phyloP scores from a whole-genome alignment of 306 rosid species.

The Quercus agrifolia region DNA sequence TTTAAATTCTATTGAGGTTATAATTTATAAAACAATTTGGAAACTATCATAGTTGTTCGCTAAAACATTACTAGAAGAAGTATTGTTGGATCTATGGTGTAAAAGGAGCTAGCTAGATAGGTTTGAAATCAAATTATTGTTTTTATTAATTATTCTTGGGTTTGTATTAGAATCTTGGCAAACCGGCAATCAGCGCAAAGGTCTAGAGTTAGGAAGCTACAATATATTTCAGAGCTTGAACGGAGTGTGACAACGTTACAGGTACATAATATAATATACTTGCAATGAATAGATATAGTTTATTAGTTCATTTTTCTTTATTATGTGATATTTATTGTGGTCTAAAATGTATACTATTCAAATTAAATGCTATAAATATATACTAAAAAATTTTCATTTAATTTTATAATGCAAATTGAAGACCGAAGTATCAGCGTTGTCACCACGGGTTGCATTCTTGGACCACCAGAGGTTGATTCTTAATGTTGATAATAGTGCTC shows the following conservation, averaged over 20 bases:
- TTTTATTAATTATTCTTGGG: neutral
- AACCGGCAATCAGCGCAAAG: constrained; percentile 95
- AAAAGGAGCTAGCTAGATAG: neutral
- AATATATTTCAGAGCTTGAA: constrained; percentile 89
- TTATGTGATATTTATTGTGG: neutral
- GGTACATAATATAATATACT: constrained; percentile 29
- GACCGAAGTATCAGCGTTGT: constrained; percentile 93
- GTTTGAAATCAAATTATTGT: neutral
- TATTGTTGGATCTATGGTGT: neutral
- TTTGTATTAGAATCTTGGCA: constrained; percentile 62
- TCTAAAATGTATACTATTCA: neutral
- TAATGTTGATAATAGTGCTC: constrained; percentile 80
- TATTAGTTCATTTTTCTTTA: neutral
- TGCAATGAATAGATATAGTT: neutral
- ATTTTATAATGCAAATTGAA: constrained; percentile 20
- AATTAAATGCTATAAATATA: too few species aligned
- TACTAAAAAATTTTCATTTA: too few species aligned
- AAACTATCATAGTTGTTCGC: too few species aligned
- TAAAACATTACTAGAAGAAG: too few species aligned
- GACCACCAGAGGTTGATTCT: constrained; percentile 97
- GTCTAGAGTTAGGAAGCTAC: constrained; percentile 88
- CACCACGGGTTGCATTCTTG: constrained; percentile 89
- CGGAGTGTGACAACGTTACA: constrained; percentile 84
- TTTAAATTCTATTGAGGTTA: too few species aligned
- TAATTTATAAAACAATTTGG: too few species aligned